phyloP scores from a whole-genome alignment of 805 yeast genomes.

The Cephaloascus albidus region DNA sequence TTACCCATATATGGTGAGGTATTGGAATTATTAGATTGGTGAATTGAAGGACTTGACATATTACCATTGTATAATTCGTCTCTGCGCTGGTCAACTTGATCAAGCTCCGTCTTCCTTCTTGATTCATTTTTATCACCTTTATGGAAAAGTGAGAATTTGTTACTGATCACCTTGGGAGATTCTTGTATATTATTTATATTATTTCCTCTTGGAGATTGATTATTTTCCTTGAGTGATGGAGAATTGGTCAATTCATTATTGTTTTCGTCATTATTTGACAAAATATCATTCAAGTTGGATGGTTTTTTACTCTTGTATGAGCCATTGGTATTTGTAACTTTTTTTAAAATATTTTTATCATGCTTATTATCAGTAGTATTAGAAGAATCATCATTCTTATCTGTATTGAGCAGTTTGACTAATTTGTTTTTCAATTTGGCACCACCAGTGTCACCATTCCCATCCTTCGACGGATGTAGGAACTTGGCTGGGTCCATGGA shows the following conservation, averaged over 20 bases:
- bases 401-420: no score
- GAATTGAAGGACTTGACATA: no score
- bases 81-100: not conserved
- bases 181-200: no score
- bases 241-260: not conserved
- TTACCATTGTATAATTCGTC: not conserved
- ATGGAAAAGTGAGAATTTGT: not conserved
- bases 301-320: not conserved
- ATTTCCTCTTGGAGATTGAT: not conserved
- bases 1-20: not conserved
- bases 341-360: no score
- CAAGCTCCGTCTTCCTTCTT: not conserved
- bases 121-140: not conserved
- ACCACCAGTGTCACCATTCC: not conserved
- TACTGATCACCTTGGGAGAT: not conserved
- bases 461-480: not conserved
- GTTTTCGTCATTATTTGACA: not conserved
- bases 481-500: not conserved
- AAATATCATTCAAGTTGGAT: not conserved
- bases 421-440: not conserved
- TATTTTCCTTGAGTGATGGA: not conserved
- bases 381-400: not conserved
- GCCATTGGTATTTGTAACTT: not conserved
- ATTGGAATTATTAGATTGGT: not conserved
- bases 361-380: no score